phyloP scores from a whole-genome alignment of 1,284 basidiomycete genomes.

The Fomitopsis schrenkii region DNA sequence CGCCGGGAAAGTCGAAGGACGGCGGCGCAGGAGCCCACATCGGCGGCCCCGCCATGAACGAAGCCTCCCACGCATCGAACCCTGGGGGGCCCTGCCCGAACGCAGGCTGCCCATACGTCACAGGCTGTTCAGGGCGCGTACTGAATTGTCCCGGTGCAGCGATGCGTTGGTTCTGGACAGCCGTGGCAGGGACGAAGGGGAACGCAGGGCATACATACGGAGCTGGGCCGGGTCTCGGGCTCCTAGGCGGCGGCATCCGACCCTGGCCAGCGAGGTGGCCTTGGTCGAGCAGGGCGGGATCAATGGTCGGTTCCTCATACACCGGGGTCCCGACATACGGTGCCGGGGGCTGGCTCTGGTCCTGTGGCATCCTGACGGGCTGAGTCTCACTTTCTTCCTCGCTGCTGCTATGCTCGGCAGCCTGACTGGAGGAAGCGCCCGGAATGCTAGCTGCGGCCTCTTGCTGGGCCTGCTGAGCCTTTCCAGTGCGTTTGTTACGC shows the following conservation, averaged over 20 bases:
- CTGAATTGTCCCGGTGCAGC: background rate
- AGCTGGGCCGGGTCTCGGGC: background rate
- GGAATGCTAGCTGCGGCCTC: background rate
- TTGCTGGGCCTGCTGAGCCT: slow-evolving; percentile 15
- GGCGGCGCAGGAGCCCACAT: background rate
- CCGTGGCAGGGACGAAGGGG: background rate
- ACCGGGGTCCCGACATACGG: background rate
- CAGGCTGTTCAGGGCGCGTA: background rate
- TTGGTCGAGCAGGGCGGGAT: background rate
- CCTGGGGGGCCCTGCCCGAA: background rate
- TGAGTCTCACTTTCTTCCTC: background rate
- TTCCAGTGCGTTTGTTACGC: slow-evolving; percentile 39
- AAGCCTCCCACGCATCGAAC: background rate
- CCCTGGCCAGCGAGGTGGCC: background rate
- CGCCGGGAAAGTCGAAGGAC: background rate
- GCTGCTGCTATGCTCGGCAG: background rate
- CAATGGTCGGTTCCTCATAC: background rate
- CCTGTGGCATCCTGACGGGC: background rate
- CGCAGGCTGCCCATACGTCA: background rate
- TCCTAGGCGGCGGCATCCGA: background rate
- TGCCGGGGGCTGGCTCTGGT: background rate
- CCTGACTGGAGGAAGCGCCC: background rate
- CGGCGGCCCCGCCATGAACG: background rate
- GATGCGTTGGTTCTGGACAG: background rate
- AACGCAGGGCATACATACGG: background rate